Base-by-base conservation (phyloP, 257 asterid genomes). In the Nyctanthes arbortristis region DNA sequence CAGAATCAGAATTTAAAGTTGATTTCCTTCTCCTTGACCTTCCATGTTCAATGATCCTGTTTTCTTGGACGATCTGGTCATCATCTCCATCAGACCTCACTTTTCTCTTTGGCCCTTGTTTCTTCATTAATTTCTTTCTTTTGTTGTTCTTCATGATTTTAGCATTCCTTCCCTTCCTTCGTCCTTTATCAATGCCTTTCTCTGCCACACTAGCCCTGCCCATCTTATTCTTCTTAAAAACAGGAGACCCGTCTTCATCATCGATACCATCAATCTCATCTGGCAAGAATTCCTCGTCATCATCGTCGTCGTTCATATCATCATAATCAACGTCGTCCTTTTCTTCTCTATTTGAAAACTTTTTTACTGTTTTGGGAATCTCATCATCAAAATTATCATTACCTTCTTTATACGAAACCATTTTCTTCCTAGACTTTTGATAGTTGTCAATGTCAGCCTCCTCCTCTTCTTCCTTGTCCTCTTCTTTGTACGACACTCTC, bases 1-100 rank as follows among this genome's bases (percentile, higher is more conserved):
- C 96, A 47, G 98, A 88, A 83, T 90, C 97, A 65, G 91, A 87
- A 80, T 79, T 73, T 28, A 67, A 57, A 40, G 43, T 32, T 63
- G 75, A 35, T 74, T 81, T 24, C 59, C 69, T 83, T 72, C 80
- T 83, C 76, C 84, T 77, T 22, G 83, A 78, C 61, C 82, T 71
- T 43, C 49, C 76, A 71, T 71, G 69, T 78, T 74, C 63, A 47
- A 63, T 34, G 61, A 68, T 69, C 70, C 73, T 81, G 73, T 67
- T 87, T 60, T 73, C 78, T 58, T 73, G 52, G 64, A 62, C 29
- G 28, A 30, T 56, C 59, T 49, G 54, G 73, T 65, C 80, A 22
- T 36, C 32, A 62, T 65, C 79, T 45, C 69, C 65, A 34, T 29
- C 80, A 63, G 84, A 72, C 60, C 78, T 74, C 24, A 61, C 75